phyloP scores from a whole-genome alignment of 2,329 filamentous ascomycete species.

The Xylaria sp. region DNA sequence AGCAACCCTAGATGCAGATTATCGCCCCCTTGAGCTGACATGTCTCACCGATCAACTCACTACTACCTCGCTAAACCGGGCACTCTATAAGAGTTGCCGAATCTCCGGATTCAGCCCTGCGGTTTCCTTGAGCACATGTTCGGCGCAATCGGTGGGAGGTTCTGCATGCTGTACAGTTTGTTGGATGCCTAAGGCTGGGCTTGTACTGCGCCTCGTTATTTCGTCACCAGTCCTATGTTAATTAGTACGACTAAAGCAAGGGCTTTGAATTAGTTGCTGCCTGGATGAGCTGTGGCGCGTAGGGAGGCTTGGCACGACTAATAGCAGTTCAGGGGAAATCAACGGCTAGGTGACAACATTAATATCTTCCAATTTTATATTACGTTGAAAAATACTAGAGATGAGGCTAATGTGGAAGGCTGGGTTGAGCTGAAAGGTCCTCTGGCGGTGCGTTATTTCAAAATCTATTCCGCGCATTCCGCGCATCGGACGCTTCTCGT shows the following conservation, averaged over 20 bases:
- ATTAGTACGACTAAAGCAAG: neutral
- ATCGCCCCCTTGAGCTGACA: neutral
- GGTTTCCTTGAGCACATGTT: neutral
- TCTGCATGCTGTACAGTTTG: neutral
- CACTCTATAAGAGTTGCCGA: neutral
- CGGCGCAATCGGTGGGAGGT: too few relatives aligned
- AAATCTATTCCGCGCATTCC: neutral
- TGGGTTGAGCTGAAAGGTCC: slow-evolving; percentile 22
- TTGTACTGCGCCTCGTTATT: neutral
- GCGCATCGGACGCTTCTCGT: neutral
- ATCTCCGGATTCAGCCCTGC: neutral
- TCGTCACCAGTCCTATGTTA: slow-evolving; percentile 3
- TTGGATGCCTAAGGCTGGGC: neutral
- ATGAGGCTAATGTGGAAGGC: slow-evolving; percentile 9
- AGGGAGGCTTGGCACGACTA: neutral
- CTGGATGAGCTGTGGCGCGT: neutral
- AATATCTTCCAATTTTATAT: neutral
- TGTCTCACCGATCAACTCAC: neutral
- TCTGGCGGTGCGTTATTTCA: neutral
- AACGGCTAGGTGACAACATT: neutral
- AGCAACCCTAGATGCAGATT: neutral
- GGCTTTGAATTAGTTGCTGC: slow-evolving; percentile 1
- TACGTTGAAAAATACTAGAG: neutral
- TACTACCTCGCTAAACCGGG: too few relatives aligned
- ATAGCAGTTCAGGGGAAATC: neutral